Evolutionary conservation across 371 early-diverging fungal species (phyloP).

Genomic region (Zychaea mexicana): DNA sequence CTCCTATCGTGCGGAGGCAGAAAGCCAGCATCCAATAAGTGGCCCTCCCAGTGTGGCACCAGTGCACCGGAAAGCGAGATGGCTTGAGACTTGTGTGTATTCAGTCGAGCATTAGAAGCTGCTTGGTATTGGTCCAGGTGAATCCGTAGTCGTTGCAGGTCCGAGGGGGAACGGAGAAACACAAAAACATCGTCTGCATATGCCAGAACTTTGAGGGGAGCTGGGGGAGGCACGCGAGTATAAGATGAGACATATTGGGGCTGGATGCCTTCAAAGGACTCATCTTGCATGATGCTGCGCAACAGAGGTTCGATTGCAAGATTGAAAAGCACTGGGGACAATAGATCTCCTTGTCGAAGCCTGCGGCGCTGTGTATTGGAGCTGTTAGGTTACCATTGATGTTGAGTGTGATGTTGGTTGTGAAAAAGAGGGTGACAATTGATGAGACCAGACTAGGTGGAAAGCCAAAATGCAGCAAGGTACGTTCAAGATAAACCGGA

Average conservation of each 20-base stretch:
- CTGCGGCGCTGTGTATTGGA: conserved; percentile 14
- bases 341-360: conserved; percentile 20
- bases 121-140: not conserved
- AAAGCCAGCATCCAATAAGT: not conserved
- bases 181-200: conserved; percentile 17
- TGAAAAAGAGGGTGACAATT: too few relatives aligned
- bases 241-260: not conserved
- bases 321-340: conserved; percentile 23
- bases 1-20: not conserved
- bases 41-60: not conserved
- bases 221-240: not conserved
- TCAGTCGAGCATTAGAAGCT: conserved; percentile 12
- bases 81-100: conserved; percentile 3
- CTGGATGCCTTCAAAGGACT: not conserved
- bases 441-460: too few relatives aligned
- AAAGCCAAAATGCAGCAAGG: too few relatives aligned
- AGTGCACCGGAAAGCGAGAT: not conserved
- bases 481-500: conserved; percentile 7
- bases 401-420: not conserved
- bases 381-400: conserved; percentile 15
- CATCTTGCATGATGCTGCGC: too few relatives aligned
- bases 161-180: not conserved
- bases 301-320: conserved; percentile 22
- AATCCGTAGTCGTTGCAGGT: not conserved
- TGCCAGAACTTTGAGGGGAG: not conserved